Conservation (phyloP, 805 yeast species). For the Hanseniaspora vineae region DNA sequence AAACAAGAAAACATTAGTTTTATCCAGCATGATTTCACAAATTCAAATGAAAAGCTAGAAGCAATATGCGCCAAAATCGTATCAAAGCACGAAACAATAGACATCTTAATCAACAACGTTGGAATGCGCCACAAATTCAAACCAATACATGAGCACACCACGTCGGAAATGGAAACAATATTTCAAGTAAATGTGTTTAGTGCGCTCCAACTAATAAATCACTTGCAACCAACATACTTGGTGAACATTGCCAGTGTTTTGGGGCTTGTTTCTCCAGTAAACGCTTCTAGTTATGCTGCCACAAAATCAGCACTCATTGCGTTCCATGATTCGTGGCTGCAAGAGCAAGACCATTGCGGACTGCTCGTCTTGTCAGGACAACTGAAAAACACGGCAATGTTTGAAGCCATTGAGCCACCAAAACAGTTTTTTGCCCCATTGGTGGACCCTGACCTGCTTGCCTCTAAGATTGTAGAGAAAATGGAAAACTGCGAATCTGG, state of each 20-base stretch:
- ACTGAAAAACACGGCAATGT: constrained; percentile 26
- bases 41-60: background rate
- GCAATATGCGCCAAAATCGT: constrained; percentile 6
- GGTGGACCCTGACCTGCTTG: constrained; percentile 23
- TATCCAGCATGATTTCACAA: too few species aligned
- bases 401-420: constrained; percentile 26
- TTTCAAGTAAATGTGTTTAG: constrained; percentile 7
- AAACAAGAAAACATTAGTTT: background rate
- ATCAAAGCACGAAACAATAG: constrained; percentile 6
- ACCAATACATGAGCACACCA: constrained; percentile 15
- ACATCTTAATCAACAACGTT: constrained; percentile 27
- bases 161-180: constrained; percentile 11
- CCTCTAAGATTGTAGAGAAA: constrained; percentile 18
- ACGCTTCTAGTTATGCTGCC: constrained; percentile 30
- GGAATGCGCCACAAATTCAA: constrained; percentile 26
- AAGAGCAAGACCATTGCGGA: constrained; percentile 15
- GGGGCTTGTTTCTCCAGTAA: constrained; percentile 29
- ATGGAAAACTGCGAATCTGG: constrained; percentile 25
- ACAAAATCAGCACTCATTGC: constrained; percentile 31
- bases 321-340: constrained; percentile 29
- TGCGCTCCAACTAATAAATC: constrained; percentile 4
- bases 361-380: constrained; percentile 33
- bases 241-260: constrained; percentile 13
- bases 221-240: constrained; percentile 1
- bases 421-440: constrained; percentile 31